Evolutionary conservation across 2,329 filamentous ascomycete species (phyloP), one percentile per base, ranked within the genome.

Genomic region (Aspergillus sp.): DNA sequence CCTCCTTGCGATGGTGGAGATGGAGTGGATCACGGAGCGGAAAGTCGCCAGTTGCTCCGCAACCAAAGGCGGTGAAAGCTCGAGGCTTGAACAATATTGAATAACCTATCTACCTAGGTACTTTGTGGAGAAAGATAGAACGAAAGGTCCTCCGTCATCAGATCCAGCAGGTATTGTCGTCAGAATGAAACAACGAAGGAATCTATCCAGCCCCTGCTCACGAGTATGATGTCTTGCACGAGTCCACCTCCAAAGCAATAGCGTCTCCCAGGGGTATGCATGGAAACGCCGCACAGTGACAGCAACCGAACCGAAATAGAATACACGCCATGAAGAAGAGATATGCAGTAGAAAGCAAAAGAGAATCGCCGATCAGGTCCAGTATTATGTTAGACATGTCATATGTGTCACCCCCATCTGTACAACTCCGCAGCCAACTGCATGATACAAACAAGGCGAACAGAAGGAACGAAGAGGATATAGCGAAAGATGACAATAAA

Each of bases 371-470:
- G 44, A 20, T 24, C 38, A 35, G 24, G 22, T 47, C 14, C 26
- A 47, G 45, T 33, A 59, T 59, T 58, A 57, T 58, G 50, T 54
- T 48, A 48, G 50, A 54, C 50, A 49, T 49, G 51, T 58, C 53
- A 32, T 55, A 32, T 55, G 49, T 59, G 55, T 55, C 58, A 57
- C 56, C 50, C 51, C 56, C 49, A 43, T 60, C 56, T 61, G 59
- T 61, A 58, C 47, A 62, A 62, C 59, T 61, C 58, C 61, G 45
- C 51, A 50, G 51, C 52, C 53, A 55, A 50, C 47, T 49, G 43
- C 40, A 47, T 48, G 42, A 45, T 35, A 14, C 22, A 35, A 41
- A 46, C 19, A 49, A 51, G 32, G 47, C 20, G 33, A 24, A 30
- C 22, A 47, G 20, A 41, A 26, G 45, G 47, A 58, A 52, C 50